These are phyloP conservation scores for Pseudogymnoascus sp. DNA, from an alignment of 2,329 filamentous ascomycete species.

Conservation along the genomic window DNA sequence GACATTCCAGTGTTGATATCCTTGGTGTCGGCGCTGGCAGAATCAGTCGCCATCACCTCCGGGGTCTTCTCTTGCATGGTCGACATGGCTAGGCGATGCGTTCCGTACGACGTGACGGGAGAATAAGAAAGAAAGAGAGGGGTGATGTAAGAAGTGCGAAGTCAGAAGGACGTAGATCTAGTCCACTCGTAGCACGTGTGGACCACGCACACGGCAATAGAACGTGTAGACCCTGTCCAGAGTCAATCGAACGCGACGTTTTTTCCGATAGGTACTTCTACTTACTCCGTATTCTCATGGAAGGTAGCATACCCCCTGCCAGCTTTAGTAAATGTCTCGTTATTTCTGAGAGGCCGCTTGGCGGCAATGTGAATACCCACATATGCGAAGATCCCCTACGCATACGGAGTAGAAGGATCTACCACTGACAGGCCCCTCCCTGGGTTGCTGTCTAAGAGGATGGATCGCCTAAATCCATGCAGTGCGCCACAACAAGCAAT, in stretches of 20 bases:
- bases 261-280: background rate
- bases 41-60: conserved; percentile 2
- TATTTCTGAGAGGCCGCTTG: background rate
- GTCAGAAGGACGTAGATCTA: background rate
- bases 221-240: background rate
- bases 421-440: background rate
- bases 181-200: conserved; percentile 8
- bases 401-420: background rate
- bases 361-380: background rate
- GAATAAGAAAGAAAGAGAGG: background rate
- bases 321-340: background rate
- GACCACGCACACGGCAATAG: background rate
- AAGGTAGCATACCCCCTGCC: background rate
- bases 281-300: conserved; percentile 4
- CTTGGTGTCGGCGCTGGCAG: background rate
- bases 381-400: background rate
- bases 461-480: background rate
- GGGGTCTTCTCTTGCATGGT: background rate
- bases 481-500: background rate
- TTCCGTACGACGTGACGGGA: background rate
- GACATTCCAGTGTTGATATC: background rate
- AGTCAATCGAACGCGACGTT: background rate
- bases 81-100: background rate
- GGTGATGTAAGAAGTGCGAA: conserved; percentile 1
- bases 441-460: background rate